phyloP scores from a whole-genome alignment of 495 filamentous ascomycete genomes.

The Gamarada debralockiae region DNA sequence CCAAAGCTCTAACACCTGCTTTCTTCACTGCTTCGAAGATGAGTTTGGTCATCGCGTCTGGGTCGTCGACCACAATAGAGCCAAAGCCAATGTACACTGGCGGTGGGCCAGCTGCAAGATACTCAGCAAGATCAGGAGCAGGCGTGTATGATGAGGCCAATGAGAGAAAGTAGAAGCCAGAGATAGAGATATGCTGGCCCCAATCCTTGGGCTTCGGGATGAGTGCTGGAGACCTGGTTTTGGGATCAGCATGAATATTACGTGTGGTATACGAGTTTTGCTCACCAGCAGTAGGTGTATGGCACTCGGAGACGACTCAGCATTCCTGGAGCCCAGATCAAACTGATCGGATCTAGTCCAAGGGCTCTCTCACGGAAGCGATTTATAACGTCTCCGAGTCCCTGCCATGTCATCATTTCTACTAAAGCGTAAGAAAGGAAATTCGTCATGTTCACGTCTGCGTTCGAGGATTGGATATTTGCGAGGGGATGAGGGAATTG shows the following conservation, averaged over 20 bases:
- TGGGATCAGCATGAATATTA: background rate
- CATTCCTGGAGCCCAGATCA: constrained; percentile 63
- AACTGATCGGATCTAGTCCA: constrained; percentile 61
- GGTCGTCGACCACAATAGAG: constrained; percentile 77
- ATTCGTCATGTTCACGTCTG: constrained; percentile 57
- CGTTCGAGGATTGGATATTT: constrained; percentile 48
- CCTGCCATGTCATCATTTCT: constrained; percentile 80
- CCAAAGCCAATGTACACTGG: constrained; percentile 83
- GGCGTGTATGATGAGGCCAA: constrained; percentile 62
- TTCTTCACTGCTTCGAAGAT: constrained; percentile 66
- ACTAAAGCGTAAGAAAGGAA: constrained; percentile 71
- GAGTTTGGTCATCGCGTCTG: constrained; percentile 57
- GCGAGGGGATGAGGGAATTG: constrained; percentile 53
- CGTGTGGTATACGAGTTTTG: background rate
- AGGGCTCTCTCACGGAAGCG: constrained; percentile 62
- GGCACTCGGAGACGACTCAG: constrained; percentile 63
- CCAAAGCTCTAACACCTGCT: constrained; percentile 65
- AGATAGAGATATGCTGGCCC: constrained; percentile 65
- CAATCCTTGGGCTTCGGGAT: constrained; percentile 77
- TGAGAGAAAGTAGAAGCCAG: constrained; percentile 72
- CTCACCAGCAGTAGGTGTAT: constrained; percentile 72
- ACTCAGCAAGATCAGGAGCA: constrained; percentile 54
- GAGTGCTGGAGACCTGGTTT: constrained; percentile 61
- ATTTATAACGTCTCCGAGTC: constrained; percentile 73
- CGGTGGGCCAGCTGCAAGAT: constrained; percentile 61